phyloP scores from a whole-genome alignment of 306 rosid genomes.

The Spatholobus suberectus region DNA sequence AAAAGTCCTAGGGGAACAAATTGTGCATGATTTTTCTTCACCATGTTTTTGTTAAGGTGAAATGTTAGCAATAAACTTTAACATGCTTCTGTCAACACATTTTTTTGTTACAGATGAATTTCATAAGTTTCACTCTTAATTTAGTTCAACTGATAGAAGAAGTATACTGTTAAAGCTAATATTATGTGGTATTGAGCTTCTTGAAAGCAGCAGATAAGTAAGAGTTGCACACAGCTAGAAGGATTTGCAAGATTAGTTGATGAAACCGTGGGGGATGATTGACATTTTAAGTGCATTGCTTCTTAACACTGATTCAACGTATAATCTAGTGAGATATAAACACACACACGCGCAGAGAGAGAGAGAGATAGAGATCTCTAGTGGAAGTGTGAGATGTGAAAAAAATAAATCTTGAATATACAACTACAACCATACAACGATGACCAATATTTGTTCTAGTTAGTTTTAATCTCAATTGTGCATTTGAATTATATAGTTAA shows the following conservation, averaged over 20 bases:
- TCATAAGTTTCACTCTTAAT: not conserved
- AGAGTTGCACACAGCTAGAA: not conserved
- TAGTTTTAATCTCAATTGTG: too few species aligned
- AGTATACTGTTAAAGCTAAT: too few species aligned
- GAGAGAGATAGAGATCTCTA: too few species aligned
- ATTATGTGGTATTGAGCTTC: not conserved
- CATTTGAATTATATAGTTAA: too few species aligned
- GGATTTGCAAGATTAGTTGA: not conserved
- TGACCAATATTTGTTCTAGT: too few species aligned
- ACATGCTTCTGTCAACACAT: not conserved
- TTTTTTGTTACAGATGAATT: too few species aligned
- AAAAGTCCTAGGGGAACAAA: not conserved
- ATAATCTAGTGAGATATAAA: not conserved
- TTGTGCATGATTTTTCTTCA: not conserved
- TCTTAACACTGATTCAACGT: not conserved
- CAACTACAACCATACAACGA: too few species aligned
- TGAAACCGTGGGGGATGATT: not conserved
- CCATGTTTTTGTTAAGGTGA: not conserved
- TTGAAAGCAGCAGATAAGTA: not conserved
- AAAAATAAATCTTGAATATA: too few species aligned
- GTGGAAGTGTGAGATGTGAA: too few species aligned
- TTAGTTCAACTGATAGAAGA: not conserved
- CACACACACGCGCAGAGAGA: too few species aligned
- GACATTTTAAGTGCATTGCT: not conserved
- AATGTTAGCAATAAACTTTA: not conserved